Percentiles rank a stretch among this genome's conserved stretches.
Evolutionary conservation across 73 alveolate species (phyloP).

Genomic region (Durusdinium trenchii): DNA sequence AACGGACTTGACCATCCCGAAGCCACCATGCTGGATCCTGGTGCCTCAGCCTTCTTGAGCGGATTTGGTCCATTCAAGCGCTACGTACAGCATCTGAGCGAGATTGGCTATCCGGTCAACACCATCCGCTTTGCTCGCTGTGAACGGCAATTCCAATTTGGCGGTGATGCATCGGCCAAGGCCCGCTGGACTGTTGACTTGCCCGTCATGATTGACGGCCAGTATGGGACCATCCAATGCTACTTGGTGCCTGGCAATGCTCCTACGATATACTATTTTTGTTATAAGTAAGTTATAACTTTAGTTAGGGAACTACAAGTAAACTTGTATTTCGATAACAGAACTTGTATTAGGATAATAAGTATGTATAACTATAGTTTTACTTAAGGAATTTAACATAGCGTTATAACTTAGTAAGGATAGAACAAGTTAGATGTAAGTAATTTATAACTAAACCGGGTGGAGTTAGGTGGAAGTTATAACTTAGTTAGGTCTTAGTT

Average conservation of each 20-base stretch:
- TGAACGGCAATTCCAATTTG: neutral
- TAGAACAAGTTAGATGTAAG: too few relatives aligned
- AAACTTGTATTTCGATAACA: too few relatives aligned
- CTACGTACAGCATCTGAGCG: neutral
- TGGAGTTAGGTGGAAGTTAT: too few relatives aligned
- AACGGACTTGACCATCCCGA: neutral
- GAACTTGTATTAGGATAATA: too few relatives aligned
- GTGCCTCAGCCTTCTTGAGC: neutral
- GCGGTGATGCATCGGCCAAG: neutral
- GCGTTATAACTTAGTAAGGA: too few relatives aligned
- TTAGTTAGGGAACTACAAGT: too few relatives aligned
- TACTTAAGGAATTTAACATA: too few relatives aligned
- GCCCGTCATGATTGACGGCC: neutral
- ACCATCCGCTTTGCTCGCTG: neutral
- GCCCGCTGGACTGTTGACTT: neutral
- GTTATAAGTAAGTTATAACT: too few relatives aligned
- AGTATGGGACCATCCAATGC: neutral
- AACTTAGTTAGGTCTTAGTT: too few relatives aligned
- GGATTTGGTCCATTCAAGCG: neutral
- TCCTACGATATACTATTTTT: too few relatives aligned
- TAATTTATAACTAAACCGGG: too few relatives aligned
- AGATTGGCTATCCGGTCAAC: neutral
- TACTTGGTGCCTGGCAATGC: neutral
- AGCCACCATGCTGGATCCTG: neutral
- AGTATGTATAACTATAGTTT: too few relatives aligned